Evolutionary conservation across 148 eudicot species (phyloP).

Genomic region (Cornus controversa): DNA sequence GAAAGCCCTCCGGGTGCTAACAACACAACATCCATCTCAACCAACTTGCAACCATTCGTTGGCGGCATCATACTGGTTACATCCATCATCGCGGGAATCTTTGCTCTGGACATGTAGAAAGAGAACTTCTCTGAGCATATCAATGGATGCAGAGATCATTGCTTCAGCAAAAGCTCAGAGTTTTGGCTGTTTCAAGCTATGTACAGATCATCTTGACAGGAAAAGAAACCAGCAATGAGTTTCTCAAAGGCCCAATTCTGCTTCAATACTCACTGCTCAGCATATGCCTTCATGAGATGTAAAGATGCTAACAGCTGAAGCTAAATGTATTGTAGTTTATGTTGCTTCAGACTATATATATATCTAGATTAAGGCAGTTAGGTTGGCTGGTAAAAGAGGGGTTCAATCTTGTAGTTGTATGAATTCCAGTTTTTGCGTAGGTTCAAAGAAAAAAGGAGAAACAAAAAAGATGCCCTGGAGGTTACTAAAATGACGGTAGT

Average conservation of each 20-base stretch:
- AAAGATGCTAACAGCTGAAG: not conserved
- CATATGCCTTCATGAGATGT: not conserved
- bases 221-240: not conserved
- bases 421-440: constrained; percentile 2
- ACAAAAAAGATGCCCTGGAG: too few relatives aligned
- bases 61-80: constrained; percentile 29
- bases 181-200: constrained; percentile 4
- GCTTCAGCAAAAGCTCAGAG: constrained; percentile 5
- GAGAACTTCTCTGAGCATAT: constrained; percentile 1
- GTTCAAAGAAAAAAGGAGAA: not conserved
- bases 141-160: constrained; percentile 17
- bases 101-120: constrained; percentile 32
- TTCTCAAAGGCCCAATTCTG: not conserved
- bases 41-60: constrained; percentile 33
- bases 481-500: too few relatives aligned
- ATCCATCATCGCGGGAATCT: constrained; percentile 29
- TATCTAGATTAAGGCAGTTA: not conserved
- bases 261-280: not conserved
- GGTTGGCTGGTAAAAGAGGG: constrained; percentile 2
- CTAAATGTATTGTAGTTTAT: not conserved
- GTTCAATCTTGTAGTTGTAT: not conserved
- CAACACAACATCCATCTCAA: constrained; percentile 47
- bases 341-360: not conserved
- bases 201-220: constrained; percentile 9
- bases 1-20: constrained; percentile 45